Evolutionary conservation across 495 filamentous ascomycete genomes (phyloP), one percentile per base, ranked within the genome.

Genomic region (Lophiostoma macrostomum): DNA sequence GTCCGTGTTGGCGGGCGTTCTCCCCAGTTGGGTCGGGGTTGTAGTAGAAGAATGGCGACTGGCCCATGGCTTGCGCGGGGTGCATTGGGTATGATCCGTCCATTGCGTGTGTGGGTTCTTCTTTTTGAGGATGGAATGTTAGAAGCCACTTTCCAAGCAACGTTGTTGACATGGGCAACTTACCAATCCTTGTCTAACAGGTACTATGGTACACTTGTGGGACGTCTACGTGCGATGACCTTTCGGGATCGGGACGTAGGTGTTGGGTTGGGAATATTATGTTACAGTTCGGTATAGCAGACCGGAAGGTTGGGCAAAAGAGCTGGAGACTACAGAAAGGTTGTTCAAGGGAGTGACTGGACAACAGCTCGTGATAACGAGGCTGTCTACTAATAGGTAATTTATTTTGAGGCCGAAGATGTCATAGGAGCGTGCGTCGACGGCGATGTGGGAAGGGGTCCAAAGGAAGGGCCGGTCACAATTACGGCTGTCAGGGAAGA

Each of bases 11-110:
- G 61, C 88, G 87, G 65, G 84, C 74, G 66, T 78, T 80, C 68
- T 95, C 86, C 37, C 80, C 74, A 65, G 78, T 84, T 37, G 83
- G 79, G 47, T 91, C 88, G 50, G 84, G 84, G 58, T 81, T 85
- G 73, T 95, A 97, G 77, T 91, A 96, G 81, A 87, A 90, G 78
- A 94, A 96, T 14, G 86, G 74, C 45, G 87, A 77, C 65, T 88
- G 87, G 36, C 82, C 86, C 76, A 86, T 85, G 65, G 76, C 66
- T 43, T 77, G 81, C 53, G 75, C 64, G 41, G 63, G 68, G 62
- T 69, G 73, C 57, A 80, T 71, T 49, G 73, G 66, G 65, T 84
- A 83, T 65, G 76, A 71, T 58, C 73, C 68, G 63, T 81, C 80
- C 80, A 84, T 83, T 64, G 67, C 44, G 45, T 50, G 25, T 57